Conservation (phyloP, 2,329 filamentous ascomycete genomes). For the Pezicula rhizophila region DNA sequence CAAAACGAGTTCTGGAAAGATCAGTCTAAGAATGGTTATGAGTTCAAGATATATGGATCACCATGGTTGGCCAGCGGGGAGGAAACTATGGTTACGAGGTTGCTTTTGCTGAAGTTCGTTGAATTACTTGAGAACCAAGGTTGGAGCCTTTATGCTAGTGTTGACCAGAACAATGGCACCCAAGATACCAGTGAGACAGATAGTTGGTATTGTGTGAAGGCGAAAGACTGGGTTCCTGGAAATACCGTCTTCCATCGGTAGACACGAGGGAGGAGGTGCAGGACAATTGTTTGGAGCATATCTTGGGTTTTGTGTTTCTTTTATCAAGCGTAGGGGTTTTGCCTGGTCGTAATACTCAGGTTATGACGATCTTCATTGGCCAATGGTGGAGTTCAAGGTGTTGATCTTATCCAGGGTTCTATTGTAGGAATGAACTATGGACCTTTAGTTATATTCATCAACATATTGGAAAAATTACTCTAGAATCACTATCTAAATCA, state of each 20-base stretch:
- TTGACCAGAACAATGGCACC: slow-evolving; percentile 27
- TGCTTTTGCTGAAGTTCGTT: slow-evolving; percentile 29
- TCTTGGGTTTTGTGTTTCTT: no score
- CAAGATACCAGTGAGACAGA: slow-evolving; percentile 17
- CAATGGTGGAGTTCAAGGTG: no score
- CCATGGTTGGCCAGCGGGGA: slow-evolving; percentile 28
- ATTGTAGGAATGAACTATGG: no score
- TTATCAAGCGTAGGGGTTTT: no score
- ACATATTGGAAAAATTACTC: no score
- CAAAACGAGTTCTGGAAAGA: slow-evolving; percentile 22
- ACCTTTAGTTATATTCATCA: no score
- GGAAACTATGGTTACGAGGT: slow-evolving; percentile 30
- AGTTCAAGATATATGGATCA: slow-evolving; percentile 30
- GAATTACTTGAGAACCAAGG: slow-evolving; percentile 30
- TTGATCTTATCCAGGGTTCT: no score
- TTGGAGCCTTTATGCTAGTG: slow-evolving; percentile 33
- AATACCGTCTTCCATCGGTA: slow-evolving; percentile 18
- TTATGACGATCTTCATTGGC: no score
- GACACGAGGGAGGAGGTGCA: background rate
- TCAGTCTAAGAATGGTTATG: slow-evolving; percentile 11
- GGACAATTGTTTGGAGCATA: no score
- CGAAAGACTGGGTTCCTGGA: slow-evolving; percentile 17
- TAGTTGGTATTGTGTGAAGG: slow-evolving; percentile 21
- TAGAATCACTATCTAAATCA: no score
- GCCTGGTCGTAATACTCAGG: no score